A percentile compares a stretch with the other conserved stretches of the same genome.
phyloP scores from a whole-genome alignment of 805 yeast genomes.

The Ogataea saltuana region DNA sequence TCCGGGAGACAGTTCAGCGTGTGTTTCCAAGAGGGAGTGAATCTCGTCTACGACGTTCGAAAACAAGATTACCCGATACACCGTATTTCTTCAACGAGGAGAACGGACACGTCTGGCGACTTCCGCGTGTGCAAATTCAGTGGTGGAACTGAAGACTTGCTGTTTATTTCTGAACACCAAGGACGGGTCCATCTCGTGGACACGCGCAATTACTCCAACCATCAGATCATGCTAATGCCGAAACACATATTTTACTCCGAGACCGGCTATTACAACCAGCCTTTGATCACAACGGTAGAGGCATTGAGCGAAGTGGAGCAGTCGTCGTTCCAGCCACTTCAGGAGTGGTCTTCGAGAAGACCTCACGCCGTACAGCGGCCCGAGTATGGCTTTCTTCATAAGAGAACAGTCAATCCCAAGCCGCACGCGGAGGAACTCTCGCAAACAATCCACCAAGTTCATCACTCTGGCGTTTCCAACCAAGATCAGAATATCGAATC shows the following conservation, averaged over 20 bases:
- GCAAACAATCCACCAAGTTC: conserved; percentile 1
- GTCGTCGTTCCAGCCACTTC: neutral
- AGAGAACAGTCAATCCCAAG: neutral
- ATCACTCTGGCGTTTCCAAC: conserved; percentile 7
- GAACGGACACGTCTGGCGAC: conserved; percentile 47
- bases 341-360: neutral
- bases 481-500: conserved; percentile 10
- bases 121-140: conserved; percentile 52
- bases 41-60: conserved; percentile 75
- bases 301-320: conserved; percentile 23
- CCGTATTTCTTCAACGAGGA: conserved; percentile 61
- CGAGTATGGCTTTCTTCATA: neutral
- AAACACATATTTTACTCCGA: conserved; percentile 24
- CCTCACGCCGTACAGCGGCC: conserved; percentile 1
- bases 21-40: conserved; percentile 83
- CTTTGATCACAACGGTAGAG: conserved; percentile 32
- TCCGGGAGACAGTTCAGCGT: conserved; percentile 74
- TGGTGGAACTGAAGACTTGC: conserved; percentile 68
- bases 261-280: conserved; percentile 26
- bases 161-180: conserved; percentile 79
- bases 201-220: conserved; percentile 68
- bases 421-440: neutral
- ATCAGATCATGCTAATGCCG: conserved; percentile 75
- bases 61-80: conserved; percentile 54
- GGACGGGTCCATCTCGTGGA: conserved; percentile 87